Base-by-base conservation (phyloP, 1,139 yeast genomes). In the Yamadazyma mexicana region DNA sequence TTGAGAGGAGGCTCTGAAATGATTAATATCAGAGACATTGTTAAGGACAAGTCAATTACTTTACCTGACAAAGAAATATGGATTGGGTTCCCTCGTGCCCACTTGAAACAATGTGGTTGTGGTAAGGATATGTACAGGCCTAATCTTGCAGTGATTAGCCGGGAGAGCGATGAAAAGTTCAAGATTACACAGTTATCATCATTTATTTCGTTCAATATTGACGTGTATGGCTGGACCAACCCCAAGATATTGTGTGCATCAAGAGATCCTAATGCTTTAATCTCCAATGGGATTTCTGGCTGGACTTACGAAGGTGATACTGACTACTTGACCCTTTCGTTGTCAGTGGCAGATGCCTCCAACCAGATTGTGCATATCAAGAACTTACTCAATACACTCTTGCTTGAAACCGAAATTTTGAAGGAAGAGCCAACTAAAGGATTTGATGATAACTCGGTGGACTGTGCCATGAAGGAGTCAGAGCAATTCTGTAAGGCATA, bases 81-180 rank as follows among this genome's bases (percentile, higher is more conserved):
- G 79, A 52, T 75, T 14, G 77, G 78, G 0, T 70, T 75, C 46
- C 75, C 76, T 1, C 62, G 78, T 40, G 66, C 77, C 2, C 77
- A 74, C 48, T 49, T 75, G 11, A 59, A 59, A 27, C 47, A 56
- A 2, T 75, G 80, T 57, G 77, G 78, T 1, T 75, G 81, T 54
- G 75, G 77, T 15, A 52, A 51, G n/a, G 61, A 58, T 29, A 62
- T 69, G 54, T 74, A 75, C 49, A 62, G 81, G 39, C 80, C 81
- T 5, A 66, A 68, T 37, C 40, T 69, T 42, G 63, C 73, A 20
- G 59, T 69, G 11, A 46, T 76, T 6, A 51, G 67, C n/a, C 45
- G 36, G 32, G 52, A 52, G 37, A 53, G 49, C 9, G 54, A 48
- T 29, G 48, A 45, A 17, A 34, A 49, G 25, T 69, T 54, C 41